phyloP scores from a whole-genome alignment of 495 filamentous ascomycete genomes.

The Podospora bellae-mahoneyi region DNA sequence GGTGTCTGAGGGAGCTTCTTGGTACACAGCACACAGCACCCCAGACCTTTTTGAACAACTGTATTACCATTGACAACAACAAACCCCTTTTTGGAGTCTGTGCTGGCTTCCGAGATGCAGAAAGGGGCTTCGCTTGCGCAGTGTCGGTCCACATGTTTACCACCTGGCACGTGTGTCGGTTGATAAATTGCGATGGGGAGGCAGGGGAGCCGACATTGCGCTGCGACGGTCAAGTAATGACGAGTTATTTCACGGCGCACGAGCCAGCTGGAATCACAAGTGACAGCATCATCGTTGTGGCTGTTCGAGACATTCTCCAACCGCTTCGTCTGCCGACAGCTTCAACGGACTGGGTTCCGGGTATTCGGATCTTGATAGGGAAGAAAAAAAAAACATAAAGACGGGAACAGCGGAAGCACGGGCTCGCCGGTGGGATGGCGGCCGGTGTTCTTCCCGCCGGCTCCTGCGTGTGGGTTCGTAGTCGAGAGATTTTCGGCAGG shows the following conservation, averaged over 20 bases:
- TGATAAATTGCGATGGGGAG: conserved; percentile 13
- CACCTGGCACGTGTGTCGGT: conserved; percentile 15
- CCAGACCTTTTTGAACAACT: neutral
- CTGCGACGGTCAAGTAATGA: neutral
- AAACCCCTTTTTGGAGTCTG: neutral
- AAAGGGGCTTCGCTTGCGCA: conserved; percentile 1
- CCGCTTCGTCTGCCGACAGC: neutral
- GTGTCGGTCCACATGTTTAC: conserved; percentile 6
- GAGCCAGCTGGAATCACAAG: neutral
- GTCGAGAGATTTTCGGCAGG: conserved; percentile 12
- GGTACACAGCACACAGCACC: neutral
- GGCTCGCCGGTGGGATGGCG: conserved; percentile 5
- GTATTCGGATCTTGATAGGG: neutral
- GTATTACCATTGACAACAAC: neutral
- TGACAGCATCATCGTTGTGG: neutral
- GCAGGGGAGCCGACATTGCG: conserved; percentile 6
- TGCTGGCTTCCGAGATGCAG: conserved; percentile 7
- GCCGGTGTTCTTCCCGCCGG: neutral
- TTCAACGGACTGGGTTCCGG: neutral
- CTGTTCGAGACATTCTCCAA: neutral
- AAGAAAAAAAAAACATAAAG: neutral
- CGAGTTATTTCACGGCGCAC: neutral
- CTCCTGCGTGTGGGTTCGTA: neutral
- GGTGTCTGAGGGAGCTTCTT: neutral
- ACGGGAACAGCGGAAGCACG: conserved; percentile 1